Evolutionary conservation across 805 yeast genomes (phyloP), one percentile per base, ranked within the genome.

Genomic region (Metschnikowia gelsemii): DNA sequence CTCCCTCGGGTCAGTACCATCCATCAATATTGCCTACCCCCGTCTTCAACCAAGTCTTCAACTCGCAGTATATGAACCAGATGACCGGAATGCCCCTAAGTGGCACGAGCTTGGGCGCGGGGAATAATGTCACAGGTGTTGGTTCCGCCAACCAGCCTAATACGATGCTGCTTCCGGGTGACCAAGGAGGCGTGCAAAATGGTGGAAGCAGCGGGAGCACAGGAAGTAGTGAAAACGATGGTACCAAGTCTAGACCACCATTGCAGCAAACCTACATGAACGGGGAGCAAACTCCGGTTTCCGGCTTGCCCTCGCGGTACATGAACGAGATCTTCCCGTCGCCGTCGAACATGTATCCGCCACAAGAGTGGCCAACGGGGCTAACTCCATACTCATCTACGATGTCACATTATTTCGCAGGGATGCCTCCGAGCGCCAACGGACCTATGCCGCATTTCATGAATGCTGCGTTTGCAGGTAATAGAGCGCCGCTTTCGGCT

Each of bases 261-360:
- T 32, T 50, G 26, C 54, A 42, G 40, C 49, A 43, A 32, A 35
- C 51, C 28, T 46, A 51, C 37, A 22, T 32, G 35, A 58, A 55
- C 19, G 68, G 82, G 9, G 88, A 82, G 28, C 88, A 83, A 46
- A 80, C 89, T 0, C 87, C 90, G 3, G 61, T 84, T 2, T 83
- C 84, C 5, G 82, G 80, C 0, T 64, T 86, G 18, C 90, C 95
- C 2, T 78, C 86, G 2, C 71, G 84, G 38, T 86, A 80, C 52
- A 79, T 84, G 30, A 75, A 75, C 44, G 95, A 86, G 52, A 68
- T 83, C 57, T 79, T 87, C 54, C 90, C 89, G 22, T 84, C 91
- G 5, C 96, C 96, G 0, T 76, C 81, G n/a, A 84, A 78, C 47
- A 80, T 81, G 51, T 86, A 84, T 53, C 76, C 80, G 5, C 72